Evolutionary conservation across 371 early-diverging fungal species (phyloP).

Genomic region (Mortierella sp.): DNA sequence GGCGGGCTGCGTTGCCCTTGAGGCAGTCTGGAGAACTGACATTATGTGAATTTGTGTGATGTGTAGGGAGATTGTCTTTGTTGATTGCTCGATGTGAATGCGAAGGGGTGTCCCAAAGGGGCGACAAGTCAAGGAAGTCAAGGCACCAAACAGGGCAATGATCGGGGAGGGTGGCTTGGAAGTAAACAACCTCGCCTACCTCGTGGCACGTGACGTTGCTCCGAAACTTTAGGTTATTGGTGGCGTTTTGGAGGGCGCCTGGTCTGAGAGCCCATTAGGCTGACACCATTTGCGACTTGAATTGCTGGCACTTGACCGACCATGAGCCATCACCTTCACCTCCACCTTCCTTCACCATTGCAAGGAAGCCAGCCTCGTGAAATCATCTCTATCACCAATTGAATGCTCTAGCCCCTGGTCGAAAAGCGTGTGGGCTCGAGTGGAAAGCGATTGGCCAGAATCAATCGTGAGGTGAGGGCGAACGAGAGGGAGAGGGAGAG

Average conservation of each 20-base stretch:
- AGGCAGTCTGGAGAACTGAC: conserved; percentile 28
- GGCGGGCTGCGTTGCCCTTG: conserved; percentile 39
- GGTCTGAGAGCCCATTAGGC: neutral
- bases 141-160: neutral
- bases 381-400: neutral
- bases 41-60: conserved; percentile 8
- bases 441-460: neutral
- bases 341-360: neutral
- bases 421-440: neutral
- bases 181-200: neutral
- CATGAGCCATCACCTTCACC: neutral
- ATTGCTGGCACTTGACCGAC: neutral
- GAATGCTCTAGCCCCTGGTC: neutral
- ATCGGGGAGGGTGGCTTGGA: conserved; percentile 10
- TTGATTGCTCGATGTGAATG: conserved; percentile 6
- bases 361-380: neutral
- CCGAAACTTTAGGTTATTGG: neutral
- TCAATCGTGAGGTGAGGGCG: neutral
- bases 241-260: conserved; percentile 4
- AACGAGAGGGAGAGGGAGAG: neutral
- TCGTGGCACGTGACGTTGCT: neutral
- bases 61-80: neutral
- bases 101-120: conserved; percentile 4
- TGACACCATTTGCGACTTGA: no score
- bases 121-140: neutral